These are phyloP conservation scores for Curvularia eragrostidis DNA, from an alignment of 2,329 filamentous ascomycete genomes.

Conservation along the genomic window DNA sequence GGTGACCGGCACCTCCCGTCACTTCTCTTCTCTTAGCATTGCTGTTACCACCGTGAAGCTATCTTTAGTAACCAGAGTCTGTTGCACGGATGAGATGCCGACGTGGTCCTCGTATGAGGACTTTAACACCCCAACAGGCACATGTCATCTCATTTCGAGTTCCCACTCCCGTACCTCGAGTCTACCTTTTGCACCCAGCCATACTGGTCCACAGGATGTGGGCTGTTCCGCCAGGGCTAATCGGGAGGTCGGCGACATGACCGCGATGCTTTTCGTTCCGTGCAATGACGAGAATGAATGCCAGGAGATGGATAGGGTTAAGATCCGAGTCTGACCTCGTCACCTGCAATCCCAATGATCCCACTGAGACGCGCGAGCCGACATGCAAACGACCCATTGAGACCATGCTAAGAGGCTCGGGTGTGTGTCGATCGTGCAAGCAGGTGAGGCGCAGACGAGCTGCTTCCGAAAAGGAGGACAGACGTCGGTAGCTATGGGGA, in stretches of 20 bases:
- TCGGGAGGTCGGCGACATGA: conserved; percentile 73
- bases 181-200: conserved; percentile 49
- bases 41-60: conserved; percentile 57
- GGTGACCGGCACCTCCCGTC: conserved; percentile 60
- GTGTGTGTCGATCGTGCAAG: conserved; percentile 57
- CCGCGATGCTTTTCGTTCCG: conserved; percentile 54
- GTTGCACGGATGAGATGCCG: conserved; percentile 74
- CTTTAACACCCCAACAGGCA: conserved; percentile 75
- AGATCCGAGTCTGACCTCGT: conserved; percentile 81
- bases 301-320: conserved; percentile 92
- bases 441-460: conserved; percentile 52
- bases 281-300: conserved; percentile 55
- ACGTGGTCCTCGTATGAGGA: conserved; percentile 77
- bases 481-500: conserved; percentile 78
- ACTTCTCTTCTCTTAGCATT: conserved; percentile 55
- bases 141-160: conserved; percentile 69
- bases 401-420: conserved; percentile 66
- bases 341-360: conserved; percentile 46
- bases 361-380: conserved; percentile 47
- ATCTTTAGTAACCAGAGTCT: conserved; percentile 70
- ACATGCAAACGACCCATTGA: conserved; percentile 57
- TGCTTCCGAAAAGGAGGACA: conserved; percentile 69
- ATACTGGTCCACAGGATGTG: conserved; percentile 23
- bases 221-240: conserved; percentile 52
- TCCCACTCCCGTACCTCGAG: conserved; percentile 55